Conservation (phyloP, 441 rosid genomes). For the Bocquillonia castaneifolia region DNA sequence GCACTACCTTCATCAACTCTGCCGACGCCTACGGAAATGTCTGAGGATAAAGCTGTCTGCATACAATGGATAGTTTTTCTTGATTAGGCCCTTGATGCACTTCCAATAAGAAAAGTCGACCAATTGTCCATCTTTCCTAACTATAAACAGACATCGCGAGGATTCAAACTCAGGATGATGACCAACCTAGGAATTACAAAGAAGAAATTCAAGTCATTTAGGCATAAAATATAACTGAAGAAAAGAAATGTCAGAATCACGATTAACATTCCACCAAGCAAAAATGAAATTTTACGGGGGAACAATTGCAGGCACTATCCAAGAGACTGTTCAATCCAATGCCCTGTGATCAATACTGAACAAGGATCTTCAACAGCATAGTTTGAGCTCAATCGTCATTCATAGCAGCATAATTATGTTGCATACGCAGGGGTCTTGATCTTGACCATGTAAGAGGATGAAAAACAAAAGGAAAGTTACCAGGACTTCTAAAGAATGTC, state of each 20-base stretch:
- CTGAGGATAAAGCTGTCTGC: slow-evolving; percentile 87
- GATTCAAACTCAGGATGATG: slow-evolving; percentile 74
- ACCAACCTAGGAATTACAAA: slow-evolving; percentile 51
- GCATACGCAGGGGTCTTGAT: too few species aligned
- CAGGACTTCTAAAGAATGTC: too few species aligned
- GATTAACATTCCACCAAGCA: not conserved
- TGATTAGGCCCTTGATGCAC: slow-evolving; percentile 85
- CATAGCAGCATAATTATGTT: too few species aligned
- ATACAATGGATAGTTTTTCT: slow-evolving; percentile 80
- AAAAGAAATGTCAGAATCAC: not conserved
- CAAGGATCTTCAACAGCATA: too few species aligned
- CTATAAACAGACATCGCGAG: slow-evolving; percentile 79
- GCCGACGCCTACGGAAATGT: slow-evolving; percentile 63
- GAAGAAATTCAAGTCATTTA: slow-evolving; percentile 7
- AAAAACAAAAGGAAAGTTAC: too few species aligned
- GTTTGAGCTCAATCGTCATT: too few species aligned
- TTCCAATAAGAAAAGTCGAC: slow-evolving; percentile 95
- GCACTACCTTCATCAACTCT: slow-evolving; percentile 34
- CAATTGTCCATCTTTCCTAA: slow-evolving; percentile 64
- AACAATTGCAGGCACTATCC: not conserved
- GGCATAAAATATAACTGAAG: not conserved
- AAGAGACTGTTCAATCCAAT: not conserved
- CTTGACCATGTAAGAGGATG: not conserved
- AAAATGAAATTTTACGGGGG: not conserved
- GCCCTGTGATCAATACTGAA: not conserved